Evolutionary conservation across 208 protist species (phyloP).

Genomic region (Phytomonas francai): DNA sequence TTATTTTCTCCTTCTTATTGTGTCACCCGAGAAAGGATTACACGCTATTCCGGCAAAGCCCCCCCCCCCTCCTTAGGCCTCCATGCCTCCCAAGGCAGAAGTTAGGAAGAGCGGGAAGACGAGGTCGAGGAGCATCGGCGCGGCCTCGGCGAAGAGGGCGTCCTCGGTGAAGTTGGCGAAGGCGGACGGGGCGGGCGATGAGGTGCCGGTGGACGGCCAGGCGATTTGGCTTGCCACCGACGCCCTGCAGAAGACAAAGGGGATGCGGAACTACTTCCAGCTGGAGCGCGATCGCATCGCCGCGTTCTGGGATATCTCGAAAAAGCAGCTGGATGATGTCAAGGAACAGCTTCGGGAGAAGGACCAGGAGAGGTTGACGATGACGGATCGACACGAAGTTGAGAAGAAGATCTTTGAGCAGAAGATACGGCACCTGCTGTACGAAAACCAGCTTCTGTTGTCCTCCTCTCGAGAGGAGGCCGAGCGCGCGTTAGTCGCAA

Average conservation of each 20-base stretch:
- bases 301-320: slow-evolving; percentile 94
- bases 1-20: neutral
- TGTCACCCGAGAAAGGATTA: neutral
- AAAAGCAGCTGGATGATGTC: slow-evolving; percentile 87
- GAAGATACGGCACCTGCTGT: slow-evolving; percentile 95
- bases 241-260: slow-evolving; percentile 89
- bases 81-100: neutral
- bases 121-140: neutral
- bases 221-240: slow-evolving; percentile 86
- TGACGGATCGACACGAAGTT: slow-evolving; percentile 90
- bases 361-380: slow-evolving; percentile 91
- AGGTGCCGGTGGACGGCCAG: slow-evolving; percentile 38
- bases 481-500: slow-evolving; percentile 80
- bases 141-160: slow-evolving; percentile 9
- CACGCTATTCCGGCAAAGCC: neutral
- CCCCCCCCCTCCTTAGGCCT: neutral
- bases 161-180: slow-evolving; percentile 13
- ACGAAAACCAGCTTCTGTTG: slow-evolving; percentile 93
- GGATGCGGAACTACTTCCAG: slow-evolving; percentile 96
- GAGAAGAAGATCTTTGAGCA: slow-evolving; percentile 96
- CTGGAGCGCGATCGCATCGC: slow-evolving; percentile 95
- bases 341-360: slow-evolving; percentile 80
- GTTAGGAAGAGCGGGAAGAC: slow-evolving; percentile 8
- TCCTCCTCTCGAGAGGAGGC: slow-evolving; percentile 83
- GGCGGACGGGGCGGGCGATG: slow-evolving; percentile 9